Base-by-base conservation (phyloP, 352 stramenopile species). In the Phytophthora macrochlamydospora region DNA sequence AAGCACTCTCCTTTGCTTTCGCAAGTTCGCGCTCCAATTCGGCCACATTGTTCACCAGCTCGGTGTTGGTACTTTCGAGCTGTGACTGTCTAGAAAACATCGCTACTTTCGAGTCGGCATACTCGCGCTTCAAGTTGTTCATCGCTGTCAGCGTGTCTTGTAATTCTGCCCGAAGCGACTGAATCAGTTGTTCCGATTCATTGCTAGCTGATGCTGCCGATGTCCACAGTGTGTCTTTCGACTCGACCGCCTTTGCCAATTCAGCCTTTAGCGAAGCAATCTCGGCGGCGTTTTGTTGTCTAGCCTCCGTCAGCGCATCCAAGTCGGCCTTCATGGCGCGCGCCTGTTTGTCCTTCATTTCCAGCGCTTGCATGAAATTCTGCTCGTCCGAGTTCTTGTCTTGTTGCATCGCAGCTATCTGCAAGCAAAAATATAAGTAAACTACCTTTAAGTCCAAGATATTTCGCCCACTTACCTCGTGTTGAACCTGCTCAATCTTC, bases 61-160 rank as follows among this genome's bases (percentile, higher is more conserved):
- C 82, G 1, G 78, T 78, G 56, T 94, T 95, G 1, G 81, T 84
- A 46, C 73, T 89, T 62, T 95, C 87, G 37, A 95, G 69, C 51
- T 89, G 78, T 32, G 78, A 81, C 66, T 95, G 87, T 8, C 85
- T 83, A 28, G 77, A 71, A 52, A 85, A 94, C 82, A 92, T 92
- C 6, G 76, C 72, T 33, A 76, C 64, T 59, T 93, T 93, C 2
- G 83, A 68, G 31, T 90, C 80, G 2, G 71, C 71, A 29, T 89
- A 72, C 60, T 94, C 85, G 7, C 73, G 78, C 65, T 94, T 94
- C 29, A 91, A 59, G 13, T 70, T 79, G 33, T 67, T 81, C 62
- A 91, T 79, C 33, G 65, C 58, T 8, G 76, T 73, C 48, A 91
- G 62, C 31, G 85, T 88, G 7, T 95, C 85, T 42, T 91, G 73